Base-by-base conservation (phyloP, 768 basidiomycete genomes). In the Suillus lakei region DNA sequence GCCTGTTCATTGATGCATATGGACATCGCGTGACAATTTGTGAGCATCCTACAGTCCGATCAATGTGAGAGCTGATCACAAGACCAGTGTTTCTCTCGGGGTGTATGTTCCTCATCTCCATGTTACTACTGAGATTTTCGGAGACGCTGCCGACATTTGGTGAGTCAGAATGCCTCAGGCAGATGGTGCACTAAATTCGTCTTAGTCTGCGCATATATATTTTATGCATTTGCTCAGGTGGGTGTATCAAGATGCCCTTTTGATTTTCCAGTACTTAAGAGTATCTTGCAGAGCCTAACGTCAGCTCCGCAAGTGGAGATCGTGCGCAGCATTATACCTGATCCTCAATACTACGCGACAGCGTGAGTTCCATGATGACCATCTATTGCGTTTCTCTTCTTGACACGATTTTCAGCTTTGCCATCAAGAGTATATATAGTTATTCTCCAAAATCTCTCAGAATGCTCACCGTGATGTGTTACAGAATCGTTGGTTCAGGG, bases 291-390 rank as follows among this genome's bases (percentile, higher is more conserved):
- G 76, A 70, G 74, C 59, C 74, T 81, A n/a, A 82, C 79, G 1
- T 78, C 77, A 4, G 78, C 79, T 8, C 77, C 79, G 1, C 80
- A 82, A 72, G 80, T 81, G n/a, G 80, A 82, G 67, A 81, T 82
- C 44, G 71, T 82, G 36, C 78, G 80, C 6, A 80, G 68, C 65
- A 76, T 82, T 62, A 80, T 82, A 44, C 77, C 81, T 2, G 78
- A 81, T 68, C 79, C 81, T 43, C 72, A 77, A 62, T 80, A 78
- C 66, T 82, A 80, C 62, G 80, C 78, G 5, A 81, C 80, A 9
- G 80, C 77, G 75, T 78, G 62, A 70, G 76, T 66, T 23, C 8
- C 26, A 28, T 4, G 16, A n/a, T 23, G 15, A 60, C 34, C 28
- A 8, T 34, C 6, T 28, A n/a, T 58, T 26, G 9, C 7, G 12